Conservation (phyloP, 1,139 yeast genomes). For the Hyphopichia pseudoburtonii region DNA sequence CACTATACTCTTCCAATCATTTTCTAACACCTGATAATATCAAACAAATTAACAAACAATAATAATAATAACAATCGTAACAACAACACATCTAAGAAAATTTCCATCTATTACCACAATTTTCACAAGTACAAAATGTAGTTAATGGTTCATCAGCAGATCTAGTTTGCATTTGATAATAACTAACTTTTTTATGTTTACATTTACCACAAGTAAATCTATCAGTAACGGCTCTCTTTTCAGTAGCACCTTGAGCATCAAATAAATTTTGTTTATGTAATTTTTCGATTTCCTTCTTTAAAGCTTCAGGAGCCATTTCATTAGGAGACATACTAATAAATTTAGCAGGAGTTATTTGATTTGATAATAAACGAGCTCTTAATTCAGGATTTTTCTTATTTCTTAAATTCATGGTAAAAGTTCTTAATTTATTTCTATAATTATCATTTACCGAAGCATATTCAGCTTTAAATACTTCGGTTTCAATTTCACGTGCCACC, state of each 20-base stretch:
- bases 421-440: slow-evolving; percentile 79
- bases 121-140: slow-evolving; percentile 96
- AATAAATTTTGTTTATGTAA: slow-evolving; percentile 85
- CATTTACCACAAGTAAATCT: slow-evolving; percentile 97
- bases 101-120: slow-evolving; percentile 97
- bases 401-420: slow-evolving; percentile 80
- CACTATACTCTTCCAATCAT: too few relatives aligned
- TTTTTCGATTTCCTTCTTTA: slow-evolving; percentile 82
- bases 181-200: slow-evolving; percentile 93
- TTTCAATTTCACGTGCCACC: slow-evolving; percentile 72
- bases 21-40: too few relatives aligned
- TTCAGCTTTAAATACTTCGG: slow-evolving; percentile 62
- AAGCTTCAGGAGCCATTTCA: slow-evolving; percentile 90
- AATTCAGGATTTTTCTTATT: slow-evolving; percentile 88
- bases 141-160: slow-evolving; percentile 99
- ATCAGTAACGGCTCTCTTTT: slow-evolving; percentile 93
- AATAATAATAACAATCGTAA: neutral
- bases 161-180: slow-evolving; percentile 96
- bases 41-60: neutral
- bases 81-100: slow-evolving; percentile 49
- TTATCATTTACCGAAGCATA: slow-evolving; percentile 54
- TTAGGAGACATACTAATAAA: slow-evolving; percentile 83
- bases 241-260: slow-evolving; percentile 98
- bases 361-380: slow-evolving; percentile 64
- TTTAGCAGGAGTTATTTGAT: slow-evolving; percentile 61